Percentiles rank a stretch among this genome's conserved stretches.
phyloP scores from a whole-genome alignment of 805 yeast genomes.

The Scheffersomyces coipomensis region DNA sequence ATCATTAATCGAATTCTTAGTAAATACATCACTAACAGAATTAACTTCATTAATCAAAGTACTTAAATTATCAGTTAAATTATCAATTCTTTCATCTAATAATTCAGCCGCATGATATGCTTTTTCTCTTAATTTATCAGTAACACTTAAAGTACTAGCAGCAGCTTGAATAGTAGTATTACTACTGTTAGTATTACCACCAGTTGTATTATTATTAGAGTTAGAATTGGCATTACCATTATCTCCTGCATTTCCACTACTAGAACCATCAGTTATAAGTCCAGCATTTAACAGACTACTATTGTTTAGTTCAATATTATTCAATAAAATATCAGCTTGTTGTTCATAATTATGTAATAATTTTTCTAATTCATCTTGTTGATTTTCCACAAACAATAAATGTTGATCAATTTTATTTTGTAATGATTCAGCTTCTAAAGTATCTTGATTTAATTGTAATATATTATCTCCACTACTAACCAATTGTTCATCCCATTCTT shows the following conservation, averaged over 20 bases:
- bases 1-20: slow-evolving; percentile 50
- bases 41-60: slow-evolving; percentile 80
- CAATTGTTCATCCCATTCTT: slow-evolving; percentile 81
- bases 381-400: slow-evolving; percentile 79
- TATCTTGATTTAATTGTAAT: slow-evolving; percentile 70
- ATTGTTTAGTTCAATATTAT: slow-evolving; percentile 31
- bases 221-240: slow-evolving; percentile 14
- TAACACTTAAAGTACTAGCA: slow-evolving; percentile 39
- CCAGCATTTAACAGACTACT: slow-evolving; percentile 7
- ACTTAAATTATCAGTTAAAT: slow-evolving; percentile 72
- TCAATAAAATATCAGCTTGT: slow-evolving; percentile 56
- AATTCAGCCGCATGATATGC: slow-evolving; percentile 86
- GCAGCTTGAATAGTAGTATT: slow-evolving; percentile 1
- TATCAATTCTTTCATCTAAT: slow-evolving; percentile 76
- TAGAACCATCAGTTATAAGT: background rate
- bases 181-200: slow-evolving; percentile 15
- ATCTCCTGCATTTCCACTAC: slow-evolving; percentile 3
- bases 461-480: slow-evolving; percentile 86
- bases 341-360: slow-evolving; percentile 80
- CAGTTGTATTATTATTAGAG: slow-evolving; percentile 18
- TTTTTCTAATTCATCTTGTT: slow-evolving; percentile 86
- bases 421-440: slow-evolving; percentile 78
- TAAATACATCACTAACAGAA: slow-evolving; percentile 76
- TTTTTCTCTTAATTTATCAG: slow-evolving; percentile 85
- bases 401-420: slow-evolving; percentile 87